phyloP scores from a whole-genome alignment of 768 basidiomycete species.

The Erythrobasidium yunnanense region DNA sequence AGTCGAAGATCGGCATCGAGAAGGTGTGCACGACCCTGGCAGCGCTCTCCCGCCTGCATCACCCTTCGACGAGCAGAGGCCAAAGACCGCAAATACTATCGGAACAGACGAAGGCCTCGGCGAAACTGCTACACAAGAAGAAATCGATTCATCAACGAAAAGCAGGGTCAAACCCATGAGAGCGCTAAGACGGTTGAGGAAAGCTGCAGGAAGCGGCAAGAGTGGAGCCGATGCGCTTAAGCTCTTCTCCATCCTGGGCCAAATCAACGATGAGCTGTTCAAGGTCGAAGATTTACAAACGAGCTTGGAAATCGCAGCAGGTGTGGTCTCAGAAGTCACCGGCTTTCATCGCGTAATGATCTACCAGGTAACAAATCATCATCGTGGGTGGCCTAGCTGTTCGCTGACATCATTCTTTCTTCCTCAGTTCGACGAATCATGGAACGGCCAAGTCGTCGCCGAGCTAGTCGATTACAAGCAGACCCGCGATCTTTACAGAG shows the following conservation, averaged over 20 bases:
- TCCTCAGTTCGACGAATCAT: constrained; percentile 37
- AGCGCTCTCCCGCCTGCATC: too few relatives aligned
- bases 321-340: constrained; percentile 63
- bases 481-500: constrained; percentile 61
- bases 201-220: neutral
- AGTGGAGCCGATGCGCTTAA: constrained; percentile 16
- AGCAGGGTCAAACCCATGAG: constrained; percentile 57
- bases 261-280: constrained; percentile 70
- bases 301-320: constrained; percentile 63
- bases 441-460: constrained; percentile 49
- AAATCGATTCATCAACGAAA: constrained; percentile 50
- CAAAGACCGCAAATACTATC: too few relatives aligned
- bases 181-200: constrained; percentile 58
- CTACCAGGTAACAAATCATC: too few relatives aligned
- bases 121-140: constrained; percentile 30
- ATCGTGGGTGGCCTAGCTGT: neutral
- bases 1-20: too few relatives aligned
- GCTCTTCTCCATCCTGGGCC: constrained; percentile 62
- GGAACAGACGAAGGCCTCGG: constrained; percentile 28
- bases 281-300: constrained; percentile 55
- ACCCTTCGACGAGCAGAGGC: too few relatives aligned
- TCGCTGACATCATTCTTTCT: neutral
- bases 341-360: constrained; percentile 71
- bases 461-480: constrained; percentile 69
- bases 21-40: too few relatives aligned